Base-by-base conservation (phyloP, 495 filamentous ascomycete genomes). In the Aspergillus homomorphus region DNA sequence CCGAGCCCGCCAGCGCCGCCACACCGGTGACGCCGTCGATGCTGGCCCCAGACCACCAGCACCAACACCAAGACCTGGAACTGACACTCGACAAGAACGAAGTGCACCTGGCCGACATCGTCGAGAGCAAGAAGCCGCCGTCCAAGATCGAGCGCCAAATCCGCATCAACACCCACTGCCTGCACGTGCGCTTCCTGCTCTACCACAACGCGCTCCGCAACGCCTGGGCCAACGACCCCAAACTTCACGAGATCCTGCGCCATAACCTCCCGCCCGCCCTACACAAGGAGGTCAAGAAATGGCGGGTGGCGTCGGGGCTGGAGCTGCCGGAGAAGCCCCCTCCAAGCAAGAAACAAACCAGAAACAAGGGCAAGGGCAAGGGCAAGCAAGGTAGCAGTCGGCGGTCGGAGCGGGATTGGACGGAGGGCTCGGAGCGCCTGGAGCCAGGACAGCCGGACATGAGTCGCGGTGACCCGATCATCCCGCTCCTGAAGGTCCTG, bases 161-260 rank as follows among this genome's bases (percentile, higher is more conserved):
- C 43, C 80, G 94, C 33, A 78, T 86, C 8, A 73, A 84, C 41
- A 91, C 90, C 8, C 94, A 98, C 68, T 88, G 89, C 62, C 80
- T 94, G 65, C 94, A 98, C 73, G 93, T 98, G 4, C 89, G 93
- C 66, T 83, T 87, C 57, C 73, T 98, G 46, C 82, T 98, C 45
- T 94, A 86, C 72, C 92, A 97, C 64, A 97, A 97, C 69, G 80
- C 87, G 0, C 66, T 96, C 19, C 86, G 94, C 22, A 98, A 97
- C 70, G 66, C 82, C 8, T 98, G 94, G 93, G 68, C 87, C 22
- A 92, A 89, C 60, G 91, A 98, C 65, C 64, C 80, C 21, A 83
- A 90, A 53, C 76, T 92, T 8, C 92, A 97, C 64, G 84, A 85
- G 18, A 89, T 89, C 50, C 72, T 98, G 53, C 72, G 92, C 1